A percentile compares a stretch with the other conserved stretches of the same genome.
Evolutionary conservation across 768 basidiomycete genomes (phyloP).

Genomic region (Floccularia luteovirens): DNA sequence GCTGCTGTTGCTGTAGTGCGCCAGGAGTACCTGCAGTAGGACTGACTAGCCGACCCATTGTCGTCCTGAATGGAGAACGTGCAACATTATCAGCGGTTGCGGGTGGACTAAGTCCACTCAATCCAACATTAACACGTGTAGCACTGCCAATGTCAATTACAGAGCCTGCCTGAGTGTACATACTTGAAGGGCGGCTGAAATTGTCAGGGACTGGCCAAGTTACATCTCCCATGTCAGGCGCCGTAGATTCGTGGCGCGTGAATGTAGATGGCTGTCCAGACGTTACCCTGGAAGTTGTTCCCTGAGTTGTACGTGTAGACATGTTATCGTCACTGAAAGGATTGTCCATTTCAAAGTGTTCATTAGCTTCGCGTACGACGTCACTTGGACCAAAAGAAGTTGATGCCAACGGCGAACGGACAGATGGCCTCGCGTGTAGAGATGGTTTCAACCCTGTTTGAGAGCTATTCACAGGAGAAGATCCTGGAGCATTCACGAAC

Average conservation of each 20-base stretch:
- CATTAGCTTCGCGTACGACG: slow-evolving; percentile 47
- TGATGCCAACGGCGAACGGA: slow-evolving; percentile 62
- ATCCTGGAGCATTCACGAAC: slow-evolving; percentile 56
- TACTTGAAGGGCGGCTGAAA: slow-evolving; percentile 48
- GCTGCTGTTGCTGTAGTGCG: slow-evolving; percentile 60
- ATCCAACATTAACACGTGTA: slow-evolving; percentile 59
- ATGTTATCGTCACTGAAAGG: slow-evolving; percentile 62
- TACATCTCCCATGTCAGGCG: slow-evolving; percentile 26
- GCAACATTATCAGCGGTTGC: slow-evolving; percentile 25
- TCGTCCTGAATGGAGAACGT: slow-evolving; percentile 47
- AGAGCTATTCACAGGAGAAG: slow-evolving; percentile 23
- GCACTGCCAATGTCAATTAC: slow-evolving; percentile 55
- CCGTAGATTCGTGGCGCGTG: too few species aligned
- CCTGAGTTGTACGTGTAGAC: slow-evolving; percentile 27
- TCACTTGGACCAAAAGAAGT: slow-evolving; percentile 70
- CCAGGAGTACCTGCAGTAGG: slow-evolving; percentile 28
- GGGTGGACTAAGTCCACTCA: slow-evolving; percentile 26
- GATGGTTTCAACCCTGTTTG: slow-evolving; percentile 33
- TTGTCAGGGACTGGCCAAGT: slow-evolving; percentile 33
- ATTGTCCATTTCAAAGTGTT: slow-evolving; percentile 36
- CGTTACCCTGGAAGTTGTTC: too few species aligned
- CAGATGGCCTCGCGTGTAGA: slow-evolving; percentile 31
- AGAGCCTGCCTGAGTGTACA: slow-evolving; percentile 56
- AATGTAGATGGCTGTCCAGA: too few species aligned
- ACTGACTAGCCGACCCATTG: slow-evolving; percentile 54